Conservation (phyloP, 345 rosid genomes). For the Eucalyptus lansdowneana region DNA sequence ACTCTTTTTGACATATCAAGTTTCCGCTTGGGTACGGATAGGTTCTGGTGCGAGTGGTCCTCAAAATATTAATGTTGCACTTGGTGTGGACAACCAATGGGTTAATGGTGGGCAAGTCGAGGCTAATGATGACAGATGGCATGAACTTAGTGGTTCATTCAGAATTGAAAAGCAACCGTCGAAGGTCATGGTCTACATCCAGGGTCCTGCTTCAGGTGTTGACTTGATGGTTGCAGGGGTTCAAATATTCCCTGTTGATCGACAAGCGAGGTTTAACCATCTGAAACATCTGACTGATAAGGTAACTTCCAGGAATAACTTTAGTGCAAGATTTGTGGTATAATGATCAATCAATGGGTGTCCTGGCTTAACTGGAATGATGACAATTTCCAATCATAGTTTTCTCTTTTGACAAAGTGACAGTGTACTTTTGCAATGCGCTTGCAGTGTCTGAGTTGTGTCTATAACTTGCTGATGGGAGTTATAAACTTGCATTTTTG, state of each 20-base stretch:
- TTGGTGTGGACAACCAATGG: conserved; percentile 84
- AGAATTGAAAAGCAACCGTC: conserved; percentile 88
- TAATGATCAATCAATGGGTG: neutral
- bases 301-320: conserved; percentile 35
- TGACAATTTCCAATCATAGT: neutral
- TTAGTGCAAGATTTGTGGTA: neutral
- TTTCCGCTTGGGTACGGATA: conserved; percentile 81
- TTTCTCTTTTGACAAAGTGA: neutral
- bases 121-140: conserved; percentile 67
- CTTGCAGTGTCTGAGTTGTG: neutral
- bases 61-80: conserved; percentile 80
- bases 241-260: conserved; percentile 74
- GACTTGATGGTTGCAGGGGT: conserved; percentile 82
- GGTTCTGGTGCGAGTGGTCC: conserved; percentile 51
- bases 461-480: conserved; percentile 27
- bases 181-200: conserved; percentile 73
- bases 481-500: neutral
- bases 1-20: conserved; percentile 79
- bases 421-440: neutral
- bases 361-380: neutral
- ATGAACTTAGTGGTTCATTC: conserved; percentile 85
- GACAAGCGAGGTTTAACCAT: conserved; percentile 44
- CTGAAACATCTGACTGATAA: conserved; percentile 54
- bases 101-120: conserved; percentile 91
- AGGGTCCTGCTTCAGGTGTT: conserved; percentile 89